Conservation (phyloP, 352 stramenopile species). For the Phytophthora crassamura region DNA sequence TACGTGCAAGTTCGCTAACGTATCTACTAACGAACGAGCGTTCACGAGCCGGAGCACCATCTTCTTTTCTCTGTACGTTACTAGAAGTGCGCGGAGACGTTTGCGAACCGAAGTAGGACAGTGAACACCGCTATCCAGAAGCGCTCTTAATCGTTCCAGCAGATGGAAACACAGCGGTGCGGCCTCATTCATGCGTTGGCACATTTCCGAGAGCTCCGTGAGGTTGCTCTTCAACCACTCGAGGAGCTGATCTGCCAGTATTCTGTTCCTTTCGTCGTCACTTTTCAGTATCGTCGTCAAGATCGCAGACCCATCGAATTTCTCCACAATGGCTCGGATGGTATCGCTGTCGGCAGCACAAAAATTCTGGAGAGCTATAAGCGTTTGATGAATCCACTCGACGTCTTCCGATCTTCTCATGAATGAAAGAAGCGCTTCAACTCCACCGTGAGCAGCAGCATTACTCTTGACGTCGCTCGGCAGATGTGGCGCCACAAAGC, state of each 20-base stretch:
- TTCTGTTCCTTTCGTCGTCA: not conserved
- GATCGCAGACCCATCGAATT: not conserved
- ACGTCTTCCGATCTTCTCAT: not conserved
- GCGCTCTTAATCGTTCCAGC: not conserved
- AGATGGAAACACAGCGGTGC: conserved; percentile 5
- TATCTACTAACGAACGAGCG: not conserved
- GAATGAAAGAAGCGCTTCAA: not conserved
- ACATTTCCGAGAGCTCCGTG: not conserved
- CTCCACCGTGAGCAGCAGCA: not conserved
- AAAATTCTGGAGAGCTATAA: not conserved
- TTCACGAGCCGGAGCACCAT: conserved; percentile 1
- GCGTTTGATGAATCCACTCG: not conserved
- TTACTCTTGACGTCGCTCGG: not conserved
- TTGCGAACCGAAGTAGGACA: not conserved
- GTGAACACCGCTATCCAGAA: not conserved
- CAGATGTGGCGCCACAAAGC: not conserved
- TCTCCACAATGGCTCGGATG: not conserved
- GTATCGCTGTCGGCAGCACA: not conserved
- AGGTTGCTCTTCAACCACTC: not conserved
- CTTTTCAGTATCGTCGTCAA: not conserved
- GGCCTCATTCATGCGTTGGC: not conserved
- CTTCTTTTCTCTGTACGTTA: not conserved
- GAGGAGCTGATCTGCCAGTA: not conserved
- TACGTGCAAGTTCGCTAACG: conserved; percentile 4
- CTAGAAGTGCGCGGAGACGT: not conserved